phyloP scores from a whole-genome alignment of 768 basidiomycete species.

The Udeniomyces megalosporus region DNA sequence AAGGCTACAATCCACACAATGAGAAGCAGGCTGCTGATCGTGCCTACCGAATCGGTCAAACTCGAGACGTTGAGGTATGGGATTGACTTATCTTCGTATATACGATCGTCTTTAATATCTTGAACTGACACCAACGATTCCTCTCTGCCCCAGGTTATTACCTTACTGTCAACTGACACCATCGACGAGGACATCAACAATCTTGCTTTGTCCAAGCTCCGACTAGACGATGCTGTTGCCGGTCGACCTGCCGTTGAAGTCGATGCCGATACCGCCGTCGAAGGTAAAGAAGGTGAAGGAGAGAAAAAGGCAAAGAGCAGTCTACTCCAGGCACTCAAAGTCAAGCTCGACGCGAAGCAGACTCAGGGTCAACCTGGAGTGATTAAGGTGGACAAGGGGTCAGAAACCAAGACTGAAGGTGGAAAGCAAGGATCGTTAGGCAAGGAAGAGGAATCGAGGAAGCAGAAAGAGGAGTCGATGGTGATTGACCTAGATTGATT shows the following conservation, averaged over 20 bases:
- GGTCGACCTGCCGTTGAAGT: slow-evolving; percentile 34
- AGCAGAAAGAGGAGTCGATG: slow-evolving; percentile 29
- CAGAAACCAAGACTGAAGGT: neutral
- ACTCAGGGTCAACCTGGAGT: neutral
- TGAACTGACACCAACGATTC: no score
- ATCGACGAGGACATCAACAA: slow-evolving; percentile 71
- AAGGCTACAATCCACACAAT: slow-evolving; percentile 87
- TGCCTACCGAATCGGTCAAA: slow-evolving; percentile 92
- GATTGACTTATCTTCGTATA: neutral
- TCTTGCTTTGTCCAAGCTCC: slow-evolving; percentile 76
- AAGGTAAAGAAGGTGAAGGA: slow-evolving; percentile 32
- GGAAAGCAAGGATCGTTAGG: no score
- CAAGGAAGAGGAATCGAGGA: neutral
- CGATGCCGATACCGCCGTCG: slow-evolving; percentile 39
- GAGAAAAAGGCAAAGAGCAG: slow-evolving; percentile 63
- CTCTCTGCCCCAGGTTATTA: neutral
- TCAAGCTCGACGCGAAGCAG: neutral
- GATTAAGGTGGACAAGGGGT: neutral
- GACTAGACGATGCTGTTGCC: slow-evolving; percentile 84
- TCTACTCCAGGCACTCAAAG: slow-evolving; percentile 48
- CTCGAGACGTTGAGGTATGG: slow-evolving; percentile 27
- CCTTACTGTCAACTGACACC: slow-evolving; percentile 12
- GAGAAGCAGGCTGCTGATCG: slow-evolving; percentile 96
- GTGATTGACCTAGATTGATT: slow-evolving; percentile 31
- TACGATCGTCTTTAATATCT: neutral